Conservation (phyloP, 371 early-diverging fungal genomes). For the Massospora cicadina region DNA sequence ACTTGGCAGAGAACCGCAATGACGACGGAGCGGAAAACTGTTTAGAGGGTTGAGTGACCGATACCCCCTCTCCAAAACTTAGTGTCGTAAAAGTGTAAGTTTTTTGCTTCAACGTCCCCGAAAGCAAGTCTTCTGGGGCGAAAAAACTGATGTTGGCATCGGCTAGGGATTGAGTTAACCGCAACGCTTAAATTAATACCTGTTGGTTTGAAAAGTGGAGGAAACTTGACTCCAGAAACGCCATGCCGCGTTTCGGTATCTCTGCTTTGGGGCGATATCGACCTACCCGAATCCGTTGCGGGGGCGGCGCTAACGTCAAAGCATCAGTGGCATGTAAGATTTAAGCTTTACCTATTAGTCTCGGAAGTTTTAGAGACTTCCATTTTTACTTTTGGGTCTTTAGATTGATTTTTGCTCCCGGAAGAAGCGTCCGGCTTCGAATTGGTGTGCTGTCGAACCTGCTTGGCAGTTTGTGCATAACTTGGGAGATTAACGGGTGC, state of each 20-base stretch:
- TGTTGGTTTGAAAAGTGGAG: not conserved
- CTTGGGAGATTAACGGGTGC: not conserved
- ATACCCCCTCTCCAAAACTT: not conserved
- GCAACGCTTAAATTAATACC: not conserved
- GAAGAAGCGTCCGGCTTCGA: not conserved
- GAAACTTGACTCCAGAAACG: not conserved
- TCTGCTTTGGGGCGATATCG: not conserved
- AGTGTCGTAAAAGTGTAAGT: not conserved
- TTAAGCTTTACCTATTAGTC: too few species aligned
- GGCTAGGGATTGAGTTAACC: not conserved
- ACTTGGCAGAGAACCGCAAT: not conserved
- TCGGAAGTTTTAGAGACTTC: not conserved
- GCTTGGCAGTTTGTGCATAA: slow-evolving; percentile 7
- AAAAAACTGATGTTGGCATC: not conserved
- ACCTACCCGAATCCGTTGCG: not conserved
- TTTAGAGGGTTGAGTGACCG: not conserved
- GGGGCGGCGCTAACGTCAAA: too few species aligned
- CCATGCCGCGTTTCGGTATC: not conserved
- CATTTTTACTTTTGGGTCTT: not conserved
- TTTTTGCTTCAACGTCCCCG: not conserved
- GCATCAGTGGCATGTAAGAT: too few species aligned
- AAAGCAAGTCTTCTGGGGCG: not conserved
- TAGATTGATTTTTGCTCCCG: not conserved
- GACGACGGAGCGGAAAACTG: not conserved
- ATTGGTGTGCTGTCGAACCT: not conserved